These are phyloP conservation scores for Medicago truncatula DNA, from an alignment of 306 rosid species.

Conservation along the genomic window MtrunA17r5.0-ANR NC_053043.1:35666001-35666500, in stretches of 20 bases:
- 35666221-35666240: not conserved
- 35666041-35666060: not conserved
- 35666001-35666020: not conserved
- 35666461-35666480: conserved; percentile 53
- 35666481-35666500: conserved; percentile 51
- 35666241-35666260: not conserved
- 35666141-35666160: conserved; percentile 19
- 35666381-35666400: conserved; percentile 4
- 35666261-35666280: not conserved
- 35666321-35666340: conserved; percentile 9
- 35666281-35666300: not conserved
- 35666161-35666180: conserved; percentile 6
- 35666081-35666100: not conserved
- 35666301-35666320: not conserved
- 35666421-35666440: conserved; percentile 11
- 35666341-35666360: not conserved
- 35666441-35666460: conserved; percentile 22
- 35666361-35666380: conserved; percentile 22
- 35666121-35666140: not conserved
- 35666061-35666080: not conserved
- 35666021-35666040: not conserved
- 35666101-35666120: not conserved
- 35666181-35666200: not conserved
- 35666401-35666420: conserved; percentile 16
- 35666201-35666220: not conserved